Evolutionary conservation across 2,329 filamentous ascomycete species (phyloP).

Genomic region (Trichoderma endophyticum): DNA sequence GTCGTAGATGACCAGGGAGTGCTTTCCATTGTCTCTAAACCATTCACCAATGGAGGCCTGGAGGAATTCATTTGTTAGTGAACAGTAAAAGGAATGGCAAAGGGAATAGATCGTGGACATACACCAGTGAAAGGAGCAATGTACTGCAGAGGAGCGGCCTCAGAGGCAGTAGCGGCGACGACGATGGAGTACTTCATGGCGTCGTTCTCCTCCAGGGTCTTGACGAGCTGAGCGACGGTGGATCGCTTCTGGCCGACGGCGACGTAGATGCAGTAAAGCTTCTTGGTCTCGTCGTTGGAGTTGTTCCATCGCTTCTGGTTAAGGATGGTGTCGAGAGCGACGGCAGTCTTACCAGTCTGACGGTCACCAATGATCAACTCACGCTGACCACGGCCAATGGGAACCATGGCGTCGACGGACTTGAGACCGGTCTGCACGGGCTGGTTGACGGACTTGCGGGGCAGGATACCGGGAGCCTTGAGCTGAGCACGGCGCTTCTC

Average conservation of each 20-base stretch:
- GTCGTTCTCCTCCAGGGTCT: conserved; percentile 99
- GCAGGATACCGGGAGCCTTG: conserved; percentile 98
- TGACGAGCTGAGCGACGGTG: conserved; percentile 97
- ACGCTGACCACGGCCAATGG: conserved; percentile 99
- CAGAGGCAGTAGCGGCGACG: conserved; percentile 93
- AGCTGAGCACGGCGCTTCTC: conserved; percentile 95
- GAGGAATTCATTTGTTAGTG: conserved; percentile 30
- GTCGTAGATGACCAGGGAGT: conserved; percentile 88
- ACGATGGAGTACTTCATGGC: conserved; percentile 97
- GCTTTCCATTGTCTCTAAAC: conserved; percentile 82
- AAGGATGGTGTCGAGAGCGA: conserved; percentile 94
- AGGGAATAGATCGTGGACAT: not conserved
- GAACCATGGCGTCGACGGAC: conserved; percentile 99
- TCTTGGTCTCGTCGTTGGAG: conserved; percentile 83
- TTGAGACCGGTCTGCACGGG: conserved; percentile 99
- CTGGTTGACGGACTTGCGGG: conserved; percentile 95
- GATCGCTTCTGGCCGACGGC: conserved; percentile 99
- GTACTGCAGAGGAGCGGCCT: conserved; percentile 93
- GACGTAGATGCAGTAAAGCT: conserved; percentile 99
- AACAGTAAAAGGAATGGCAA: not conserved
- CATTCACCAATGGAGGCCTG: conserved; percentile 49
- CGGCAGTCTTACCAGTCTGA: conserved; percentile 99
- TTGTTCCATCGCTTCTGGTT: conserved; percentile 99
- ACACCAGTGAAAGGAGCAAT: conserved; percentile 83
- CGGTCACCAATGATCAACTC: conserved; percentile 99